Conservation (phyloP, 2,329 filamentous ascomycete genomes). For the Sporothrix humicola region DNA sequence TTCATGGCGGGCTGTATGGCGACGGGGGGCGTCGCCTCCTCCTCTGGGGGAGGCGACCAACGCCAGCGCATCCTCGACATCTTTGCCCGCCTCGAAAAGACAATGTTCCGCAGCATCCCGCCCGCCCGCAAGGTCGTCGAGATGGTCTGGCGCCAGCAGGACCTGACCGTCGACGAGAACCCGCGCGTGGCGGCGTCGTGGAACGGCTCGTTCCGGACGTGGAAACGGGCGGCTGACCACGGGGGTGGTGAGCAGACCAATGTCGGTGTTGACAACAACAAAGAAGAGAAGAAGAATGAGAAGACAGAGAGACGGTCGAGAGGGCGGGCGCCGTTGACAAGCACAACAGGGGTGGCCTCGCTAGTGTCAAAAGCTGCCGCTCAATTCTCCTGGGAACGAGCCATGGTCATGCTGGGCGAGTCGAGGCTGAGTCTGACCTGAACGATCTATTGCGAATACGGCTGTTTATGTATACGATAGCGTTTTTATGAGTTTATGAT, state of each 20-base stretch:
- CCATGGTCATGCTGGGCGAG: constrained; percentile 11
- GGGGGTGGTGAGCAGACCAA: neutral
- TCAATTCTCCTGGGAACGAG: constrained; percentile 15
- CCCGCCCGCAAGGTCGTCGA: constrained; percentile 28
- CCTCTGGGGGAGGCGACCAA: neutral
- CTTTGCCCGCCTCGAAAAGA: constrained; percentile 17
- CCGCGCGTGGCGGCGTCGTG: neutral
- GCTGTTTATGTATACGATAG: neutral
- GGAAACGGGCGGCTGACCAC: constrained; percentile 14
- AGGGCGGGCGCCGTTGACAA: neutral
- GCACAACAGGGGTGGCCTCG: neutral
- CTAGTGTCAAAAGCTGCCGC: neutral
- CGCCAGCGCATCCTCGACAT: constrained; percentile 25
- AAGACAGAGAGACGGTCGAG: neutral
- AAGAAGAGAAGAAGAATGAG: neutral
- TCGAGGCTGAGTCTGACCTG: constrained; percentile 14
- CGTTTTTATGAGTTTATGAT: neutral
- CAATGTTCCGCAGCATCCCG: constrained; percentile 28
- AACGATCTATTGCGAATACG: neutral
- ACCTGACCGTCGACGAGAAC: constrained; percentile 27
- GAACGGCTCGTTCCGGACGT: constrained; percentile 27
- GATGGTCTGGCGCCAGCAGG: constrained; percentile 32
- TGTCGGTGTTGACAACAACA: neutral
- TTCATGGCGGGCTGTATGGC: constrained; percentile 32
- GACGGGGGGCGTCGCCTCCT: neutral